phyloP scores from a whole-genome alignment of 129 eudicot genomes.

The Saussurea involucrata region DNA sequence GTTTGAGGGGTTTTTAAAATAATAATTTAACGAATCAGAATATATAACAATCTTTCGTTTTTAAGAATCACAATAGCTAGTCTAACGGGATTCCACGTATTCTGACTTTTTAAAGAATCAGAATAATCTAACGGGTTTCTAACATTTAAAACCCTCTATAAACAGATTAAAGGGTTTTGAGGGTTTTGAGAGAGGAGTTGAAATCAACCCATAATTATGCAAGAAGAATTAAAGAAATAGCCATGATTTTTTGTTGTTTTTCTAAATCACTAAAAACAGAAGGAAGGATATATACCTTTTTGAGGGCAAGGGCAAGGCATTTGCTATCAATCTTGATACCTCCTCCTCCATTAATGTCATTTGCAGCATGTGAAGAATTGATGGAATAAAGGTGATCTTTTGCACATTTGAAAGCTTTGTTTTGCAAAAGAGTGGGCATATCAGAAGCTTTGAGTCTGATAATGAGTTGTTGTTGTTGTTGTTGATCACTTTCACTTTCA shows the following conservation, averaged over 20 bases:
- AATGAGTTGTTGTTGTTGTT: slow-evolving; percentile 46
- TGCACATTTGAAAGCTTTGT: slow-evolving; percentile 71
- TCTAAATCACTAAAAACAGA: background rate
- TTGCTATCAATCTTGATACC: slow-evolving; percentile 62
- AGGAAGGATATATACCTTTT: slow-evolving; percentile 54
- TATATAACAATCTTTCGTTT: no score
- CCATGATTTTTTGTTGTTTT: background rate
- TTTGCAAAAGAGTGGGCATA: slow-evolving; percentile 68
- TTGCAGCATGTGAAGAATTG: background rate
- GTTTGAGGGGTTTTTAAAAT: no score
- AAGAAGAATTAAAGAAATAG: slow-evolving; percentile 1
- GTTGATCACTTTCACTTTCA: slow-evolving; percentile 42
- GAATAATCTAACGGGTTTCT: no score
- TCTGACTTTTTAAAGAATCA: no score
- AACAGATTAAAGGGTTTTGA: background rate
- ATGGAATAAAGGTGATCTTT: slow-evolving; percentile 48
- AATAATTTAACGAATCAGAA: no score
- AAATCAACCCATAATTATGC: slow-evolving; percentile 11
- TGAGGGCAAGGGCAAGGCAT: slow-evolving; percentile 83
- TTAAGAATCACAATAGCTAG: no score
- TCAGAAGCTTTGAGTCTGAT: slow-evolving; percentile 77
- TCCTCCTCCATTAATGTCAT: slow-evolving; percentile 8
- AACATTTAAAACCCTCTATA: background rate
- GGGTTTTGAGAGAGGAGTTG: no score
- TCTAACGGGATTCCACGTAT: no score